Percentiles rank a stretch among this genome's conserved stretches.
phyloP scores from a whole-genome alignment of 1,284 basidiomycete species.

The Sanghuangporus sanghuang region DNA sequence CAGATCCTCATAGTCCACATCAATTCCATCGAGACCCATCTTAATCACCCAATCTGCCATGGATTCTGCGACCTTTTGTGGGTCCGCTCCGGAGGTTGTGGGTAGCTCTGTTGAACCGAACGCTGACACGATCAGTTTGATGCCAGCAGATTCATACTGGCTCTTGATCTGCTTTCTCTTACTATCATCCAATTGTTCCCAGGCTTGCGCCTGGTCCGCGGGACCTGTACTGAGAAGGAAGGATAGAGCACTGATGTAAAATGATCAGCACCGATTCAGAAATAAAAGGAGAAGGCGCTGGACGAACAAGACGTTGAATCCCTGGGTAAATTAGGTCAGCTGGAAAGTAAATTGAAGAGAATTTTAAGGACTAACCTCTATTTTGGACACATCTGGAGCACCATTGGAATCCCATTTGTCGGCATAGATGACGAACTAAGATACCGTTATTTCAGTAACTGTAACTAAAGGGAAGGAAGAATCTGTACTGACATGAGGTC shows the following conservation, averaged over 20 bases:
- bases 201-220: constrained; percentile 21
- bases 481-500: constrained; percentile 4
- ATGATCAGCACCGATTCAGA: constrained; percentile 3
- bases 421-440: constrained; percentile 13
- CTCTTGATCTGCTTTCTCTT: constrained; percentile 20
- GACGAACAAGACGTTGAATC: constrained; percentile 13
- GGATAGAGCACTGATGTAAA: constrained; percentile 15
- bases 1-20: constrained; percentile 22
- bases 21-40: constrained; percentile 16
- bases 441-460: background rate
- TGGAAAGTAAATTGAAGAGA: background rate
- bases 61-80: constrained; percentile 15
- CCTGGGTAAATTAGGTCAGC: constrained; percentile 11
- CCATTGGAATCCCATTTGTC: background rate
- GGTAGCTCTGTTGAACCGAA: constrained; percentile 21
- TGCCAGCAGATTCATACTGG: constrained; percentile 22
- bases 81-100: constrained; percentile 19
- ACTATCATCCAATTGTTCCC: constrained; percentile 18
- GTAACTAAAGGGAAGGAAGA: background rate
- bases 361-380: background rate
- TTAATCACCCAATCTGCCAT: constrained; percentile 23
- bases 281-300: constrained; percentile 7
- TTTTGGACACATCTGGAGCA: constrained; percentile 7
- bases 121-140: constrained; percentile 24
- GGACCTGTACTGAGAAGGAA: constrained; percentile 21